Base-by-base conservation (phyloP, 2,329 filamentous ascomycete genomes). In the Diaporthe sp. region DNA sequence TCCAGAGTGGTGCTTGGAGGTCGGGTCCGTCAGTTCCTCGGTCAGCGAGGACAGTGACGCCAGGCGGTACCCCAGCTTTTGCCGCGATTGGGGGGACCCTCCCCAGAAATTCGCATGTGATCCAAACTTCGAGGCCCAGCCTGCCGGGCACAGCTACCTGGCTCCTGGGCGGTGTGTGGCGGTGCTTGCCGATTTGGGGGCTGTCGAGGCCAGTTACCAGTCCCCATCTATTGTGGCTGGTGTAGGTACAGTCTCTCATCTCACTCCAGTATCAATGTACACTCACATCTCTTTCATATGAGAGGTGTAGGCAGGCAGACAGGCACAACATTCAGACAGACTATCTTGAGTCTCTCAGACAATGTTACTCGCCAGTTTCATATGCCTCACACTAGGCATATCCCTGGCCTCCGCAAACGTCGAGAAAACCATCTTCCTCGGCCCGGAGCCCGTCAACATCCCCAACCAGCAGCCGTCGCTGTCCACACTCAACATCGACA, bases 371-470 rank as follows among this genome's bases (percentile, higher is more conserved):
- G 15, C 45, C 25, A 28, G 25, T 28, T 28, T 77, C 22, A 17
- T 71, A 33, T 68, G 80, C 47, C 69, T 75, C 35, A 60, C 78
- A 15, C 67, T 80, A 38, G 52, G 76, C 25, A 72, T 69, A 42
- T 22, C 76, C 3, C 22, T 71, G 4, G 78, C 66, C 10, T 80
- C 82, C 78, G 95, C 93, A 82, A 98, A 99, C 83, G 93, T 94
- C 72, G 97, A 98, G 83, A 99, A 99, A 85, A 88, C 90, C 78
- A 95, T 98, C 80, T 98, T 99, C 85, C 86, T 93, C 47, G 95
- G 91, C 30, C 95, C 96, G 15, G 81, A 85, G 42, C 83, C 87
- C 42, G 83, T 90, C 79, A 83, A 87, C 72, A 83, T 94, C 60
- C 89, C 92, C 47, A 83, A 88, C 71, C 82, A 86, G 68, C 87